Conservation (phyloP, 1,139 yeast genomes). For the Suzukiozyma palmioleophila region DNA sequence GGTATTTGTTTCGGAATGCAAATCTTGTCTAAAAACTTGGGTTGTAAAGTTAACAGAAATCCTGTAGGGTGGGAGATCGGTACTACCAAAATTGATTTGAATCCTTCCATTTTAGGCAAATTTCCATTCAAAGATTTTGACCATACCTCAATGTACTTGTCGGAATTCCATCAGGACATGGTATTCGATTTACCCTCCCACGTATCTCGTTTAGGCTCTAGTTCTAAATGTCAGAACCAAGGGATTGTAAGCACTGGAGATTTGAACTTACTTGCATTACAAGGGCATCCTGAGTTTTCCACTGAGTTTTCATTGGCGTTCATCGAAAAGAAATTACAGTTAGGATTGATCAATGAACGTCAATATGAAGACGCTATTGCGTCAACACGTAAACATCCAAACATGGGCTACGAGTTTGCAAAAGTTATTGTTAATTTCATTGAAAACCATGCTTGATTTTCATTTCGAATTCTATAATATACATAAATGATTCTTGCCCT, state of each 20-base stretch:
- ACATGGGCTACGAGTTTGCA: neutral
- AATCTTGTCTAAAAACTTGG: slow-evolving; percentile 61
- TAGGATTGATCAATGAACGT: neutral
- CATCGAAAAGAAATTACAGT: slow-evolving; percentile 45
- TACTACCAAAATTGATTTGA: slow-evolving; percentile 44
- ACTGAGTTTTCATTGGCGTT: slow-evolving; percentile 64
- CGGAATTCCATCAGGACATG: slow-evolving; percentile 70
- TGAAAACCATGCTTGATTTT: neutral
- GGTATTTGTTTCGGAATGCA: slow-evolving; percentile 92
- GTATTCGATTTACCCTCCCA: slow-evolving; percentile 42
- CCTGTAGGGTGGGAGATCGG: slow-evolving; percentile 77
- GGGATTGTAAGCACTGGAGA: slow-evolving; percentile 49
- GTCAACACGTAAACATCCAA: neutral
- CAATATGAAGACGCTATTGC: neutral
- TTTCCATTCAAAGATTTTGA: slow-evolving; percentile 27
- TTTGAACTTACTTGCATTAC: slow-evolving; percentile 57
- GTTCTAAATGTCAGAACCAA: slow-evolving; percentile 55
- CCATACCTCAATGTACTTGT: slow-evolving; percentile 26
- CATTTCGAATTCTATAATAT: neutral
- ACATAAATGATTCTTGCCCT: neutral
- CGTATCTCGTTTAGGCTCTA: slow-evolving; percentile 47
- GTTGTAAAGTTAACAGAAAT: slow-evolving; percentile 55
- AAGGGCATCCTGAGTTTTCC: slow-evolving; percentile 85
- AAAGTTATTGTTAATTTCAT: neutral
- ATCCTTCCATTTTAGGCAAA: slow-evolving; percentile 22